Evolutionary conservation across 176 grass and related monocot genomes (phyloP).

Genomic region (Triticum urartu): DNA sequence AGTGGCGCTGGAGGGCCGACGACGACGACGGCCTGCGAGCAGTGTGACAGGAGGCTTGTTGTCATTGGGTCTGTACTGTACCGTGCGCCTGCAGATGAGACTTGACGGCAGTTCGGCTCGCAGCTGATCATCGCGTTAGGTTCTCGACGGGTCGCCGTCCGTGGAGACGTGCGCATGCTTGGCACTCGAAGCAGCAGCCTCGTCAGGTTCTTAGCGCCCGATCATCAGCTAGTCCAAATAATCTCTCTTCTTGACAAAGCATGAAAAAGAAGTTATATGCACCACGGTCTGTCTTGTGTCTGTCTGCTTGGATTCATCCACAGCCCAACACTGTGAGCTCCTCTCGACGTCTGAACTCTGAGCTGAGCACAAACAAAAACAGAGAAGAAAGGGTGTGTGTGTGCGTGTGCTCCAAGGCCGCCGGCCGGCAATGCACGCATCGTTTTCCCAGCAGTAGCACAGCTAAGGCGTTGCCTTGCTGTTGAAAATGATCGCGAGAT

Average conservation of each 20-base stretch:
- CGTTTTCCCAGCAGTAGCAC: background rate
- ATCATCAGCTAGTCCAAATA: no score
- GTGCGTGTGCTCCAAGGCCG: background rate
- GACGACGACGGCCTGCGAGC: background rate
- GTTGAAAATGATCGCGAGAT: constrained; percentile 24
- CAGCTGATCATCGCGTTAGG: background rate
- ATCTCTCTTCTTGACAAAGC: no score
- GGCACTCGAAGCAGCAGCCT: background rate
- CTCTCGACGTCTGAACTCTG: background rate
- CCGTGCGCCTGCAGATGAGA: background rate
- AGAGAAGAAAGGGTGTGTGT: background rate
- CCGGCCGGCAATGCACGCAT: background rate
- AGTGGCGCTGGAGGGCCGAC: background rate
- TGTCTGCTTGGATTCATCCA: background rate
- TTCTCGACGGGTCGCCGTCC: background rate
- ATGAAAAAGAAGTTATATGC: background rate
- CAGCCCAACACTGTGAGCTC: background rate
- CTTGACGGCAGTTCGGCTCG: constrained; percentile 4
- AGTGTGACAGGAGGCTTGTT: background rate
- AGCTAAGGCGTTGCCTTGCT: background rate
- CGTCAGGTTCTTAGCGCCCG: background rate
- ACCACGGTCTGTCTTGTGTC: background rate
- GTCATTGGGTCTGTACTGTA: background rate
- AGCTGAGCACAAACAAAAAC: background rate
- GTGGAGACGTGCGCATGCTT: background rate